Evolutionary conservation across 129 eudicot species (phyloP).

Genomic region (Heracleum sosnowskyi): DNA sequence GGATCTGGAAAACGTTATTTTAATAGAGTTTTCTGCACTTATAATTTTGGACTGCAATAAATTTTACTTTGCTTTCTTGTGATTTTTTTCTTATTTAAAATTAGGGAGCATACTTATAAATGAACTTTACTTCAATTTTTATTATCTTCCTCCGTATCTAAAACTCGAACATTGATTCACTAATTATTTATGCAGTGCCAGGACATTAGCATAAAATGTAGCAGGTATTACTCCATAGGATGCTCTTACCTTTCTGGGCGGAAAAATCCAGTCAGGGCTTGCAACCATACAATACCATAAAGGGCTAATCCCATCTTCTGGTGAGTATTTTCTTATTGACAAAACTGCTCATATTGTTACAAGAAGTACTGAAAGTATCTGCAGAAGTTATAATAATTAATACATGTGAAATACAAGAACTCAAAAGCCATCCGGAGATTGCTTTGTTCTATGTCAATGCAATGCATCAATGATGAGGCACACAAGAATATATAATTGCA

Average conservation of each 20-base stretch:
- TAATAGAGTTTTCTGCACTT: too few species aligned
- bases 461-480: neutral
- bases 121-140: neutral
- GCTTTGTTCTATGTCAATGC: neutral
- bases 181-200: too few species aligned
- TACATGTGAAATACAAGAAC: too few species aligned
- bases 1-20: too few species aligned
- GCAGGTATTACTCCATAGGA: too few species aligned
- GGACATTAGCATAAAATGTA: too few species aligned
- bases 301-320: slow-evolving; percentile 77
- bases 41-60: neutral
- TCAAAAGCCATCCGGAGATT: neutral
- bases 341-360: slow-evolving; percentile 60
- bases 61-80: too few species aligned
- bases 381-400: neutral
- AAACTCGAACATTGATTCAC: neutral
- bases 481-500: neutral
- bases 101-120: too few species aligned
- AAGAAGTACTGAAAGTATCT: slow-evolving; percentile 47
- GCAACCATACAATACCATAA: slow-evolving; percentile 59
- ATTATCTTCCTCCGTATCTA: neutral
- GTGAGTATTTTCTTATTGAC: slow-evolving; percentile 66
- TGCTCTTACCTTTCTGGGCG: slow-evolving; percentile 59
- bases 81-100: too few species aligned
- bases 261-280: slow-evolving; percentile 50